Percentiles rank a stretch among this genome's conserved stretches.
phyloP scores from a whole-genome alignment of 225 moss, liverwort and hornwort genomes.

The Polytrichum formosum region DNA sequence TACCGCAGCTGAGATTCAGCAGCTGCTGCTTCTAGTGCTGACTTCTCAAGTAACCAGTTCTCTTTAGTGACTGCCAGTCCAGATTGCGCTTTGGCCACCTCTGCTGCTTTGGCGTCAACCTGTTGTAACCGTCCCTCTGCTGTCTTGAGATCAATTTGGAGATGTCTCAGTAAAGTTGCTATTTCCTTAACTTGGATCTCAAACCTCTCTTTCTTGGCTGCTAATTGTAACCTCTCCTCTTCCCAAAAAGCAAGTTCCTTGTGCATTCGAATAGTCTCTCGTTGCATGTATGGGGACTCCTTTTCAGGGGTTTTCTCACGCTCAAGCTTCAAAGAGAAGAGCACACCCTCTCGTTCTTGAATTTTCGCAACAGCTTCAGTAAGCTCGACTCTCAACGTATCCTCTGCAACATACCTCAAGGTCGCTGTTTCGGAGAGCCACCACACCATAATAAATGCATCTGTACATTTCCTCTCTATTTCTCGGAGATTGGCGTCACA shows the following conservation, averaged over 20 bases:
- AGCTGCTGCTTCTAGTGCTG: conserved; percentile 12
- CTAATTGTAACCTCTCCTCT: conserved; percentile 34
- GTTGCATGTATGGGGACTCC: conserved; percentile 26
- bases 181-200: conserved; percentile 26
- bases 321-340: conserved; percentile 43
- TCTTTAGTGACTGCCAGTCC: conserved; percentile 23
- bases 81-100: conserved; percentile 22
- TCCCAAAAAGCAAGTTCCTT: conserved; percentile 33
- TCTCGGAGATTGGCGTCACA: conserved; percentile 35
- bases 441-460: conserved; percentile 41
- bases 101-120: conserved; percentile 24
- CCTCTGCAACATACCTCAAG: conserved; percentile 39
- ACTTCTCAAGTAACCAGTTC: conserved; percentile 25
- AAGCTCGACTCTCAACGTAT: conserved; percentile 41
- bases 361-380: conserved; percentile 53
- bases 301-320: conserved; percentile 52
- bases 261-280: conserved; percentile 35
- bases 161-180: conserved; percentile 24
- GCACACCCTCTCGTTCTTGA: conserved; percentile 50
- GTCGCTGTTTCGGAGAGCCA: conserved; percentile 54
- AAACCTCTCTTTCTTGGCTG: conserved; percentile 38
- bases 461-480: conserved; percentile 28
- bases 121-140: conserved; percentile 31
- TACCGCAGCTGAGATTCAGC: conserved; percentile 30
- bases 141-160: conserved; percentile 22